phyloP scores from a whole-genome alignment of 768 basidiomycete species.

The Phallus indusiatus region DNA sequence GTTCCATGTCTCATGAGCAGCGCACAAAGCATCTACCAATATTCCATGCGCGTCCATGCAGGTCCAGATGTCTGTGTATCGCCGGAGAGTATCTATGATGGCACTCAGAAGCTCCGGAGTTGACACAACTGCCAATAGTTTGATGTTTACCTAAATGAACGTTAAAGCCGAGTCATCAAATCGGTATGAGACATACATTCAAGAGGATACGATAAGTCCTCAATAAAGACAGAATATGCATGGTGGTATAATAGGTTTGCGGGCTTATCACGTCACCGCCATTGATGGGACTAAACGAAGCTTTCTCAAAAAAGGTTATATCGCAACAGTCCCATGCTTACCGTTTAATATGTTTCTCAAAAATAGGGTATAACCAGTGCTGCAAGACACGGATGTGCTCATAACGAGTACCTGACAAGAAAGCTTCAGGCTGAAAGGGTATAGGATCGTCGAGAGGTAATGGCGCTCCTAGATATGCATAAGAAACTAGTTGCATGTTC shows the following conservation, averaged over 20 bases:
- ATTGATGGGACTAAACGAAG: not conserved
- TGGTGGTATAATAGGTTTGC: slow-evolving; percentile 45
- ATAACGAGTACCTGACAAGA: slow-evolving; percentile 52
- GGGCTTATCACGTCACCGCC: slow-evolving; percentile 24
- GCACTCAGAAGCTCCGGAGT: slow-evolving; percentile 45
- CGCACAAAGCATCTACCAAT: slow-evolving; percentile 51
- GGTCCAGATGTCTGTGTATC: slow-evolving; percentile 65
- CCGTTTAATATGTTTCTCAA: slow-evolving; percentile 38
- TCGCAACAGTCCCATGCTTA: not conserved
- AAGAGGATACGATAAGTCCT: slow-evolving; percentile 61
- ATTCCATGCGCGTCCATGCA: slow-evolving; percentile 56
- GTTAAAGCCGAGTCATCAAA: slow-evolving; percentile 2
- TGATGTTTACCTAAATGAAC: slow-evolving; percentile 29
- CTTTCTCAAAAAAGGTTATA: not conserved
- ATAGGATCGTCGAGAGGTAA: slow-evolving; percentile 18
- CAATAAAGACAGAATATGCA: slow-evolving; percentile 50
- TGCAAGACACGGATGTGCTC: slow-evolving; percentile 65
- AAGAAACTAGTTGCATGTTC: not conserved
- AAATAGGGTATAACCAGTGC: slow-evolving; percentile 67
- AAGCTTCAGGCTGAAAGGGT: slow-evolving; percentile 16
- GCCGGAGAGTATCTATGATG: slow-evolving; percentile 63
- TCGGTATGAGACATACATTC: slow-evolving; percentile 38
- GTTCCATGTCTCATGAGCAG: slow-evolving; percentile 52
- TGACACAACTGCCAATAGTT: slow-evolving; percentile 41
- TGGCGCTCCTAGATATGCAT: slow-evolving; percentile 23